These are phyloP conservation scores for Hippophae gyantsensis DNA, from an alignment of 306 rosid genomes.

Conservation along the genomic window DNA sequence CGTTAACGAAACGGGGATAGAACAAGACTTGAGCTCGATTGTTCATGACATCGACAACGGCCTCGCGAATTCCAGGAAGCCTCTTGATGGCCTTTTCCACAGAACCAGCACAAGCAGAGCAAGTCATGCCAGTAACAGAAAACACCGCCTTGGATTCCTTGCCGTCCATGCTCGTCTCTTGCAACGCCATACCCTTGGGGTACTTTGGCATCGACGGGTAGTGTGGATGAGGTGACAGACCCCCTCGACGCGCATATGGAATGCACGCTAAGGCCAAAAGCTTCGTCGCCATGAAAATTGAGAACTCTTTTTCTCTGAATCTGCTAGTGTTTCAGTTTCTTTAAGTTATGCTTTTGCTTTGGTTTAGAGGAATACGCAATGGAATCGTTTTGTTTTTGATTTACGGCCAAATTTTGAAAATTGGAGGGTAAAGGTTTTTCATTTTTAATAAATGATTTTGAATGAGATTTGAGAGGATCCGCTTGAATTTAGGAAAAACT, in stretches of 20 bases:
- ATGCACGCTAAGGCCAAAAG: constrained; percentile 32
- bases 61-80: constrained; percentile 59
- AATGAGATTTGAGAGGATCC: too few relatives aligned
- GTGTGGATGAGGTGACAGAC: constrained; percentile 32
- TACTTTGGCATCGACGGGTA: constrained; percentile 49
- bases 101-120: constrained; percentile 66
- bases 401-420: too few relatives aligned
- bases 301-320: not conserved
- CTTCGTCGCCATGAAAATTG: constrained; percentile 24
- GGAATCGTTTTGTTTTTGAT: too few relatives aligned
- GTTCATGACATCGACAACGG: constrained; percentile 52
- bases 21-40: constrained; percentile 48
- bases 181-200: constrained; percentile 30
- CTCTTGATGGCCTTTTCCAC: constrained; percentile 61
- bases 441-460: too few relatives aligned
- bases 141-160: constrained; percentile 32
- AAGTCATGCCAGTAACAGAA: constrained; percentile 56
- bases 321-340: not conserved
- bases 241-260: constrained; percentile 20
- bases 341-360: not conserved
- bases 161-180: constrained; percentile 9
- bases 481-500: too few relatives aligned
- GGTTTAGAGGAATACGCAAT: too few relatives aligned
- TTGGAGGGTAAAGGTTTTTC: too few relatives aligned
- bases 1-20: constrained; percentile 41